Evolutionary conservation across 208 protist species (phyloP).

Genomic region (Leishmania tropica): DNA sequence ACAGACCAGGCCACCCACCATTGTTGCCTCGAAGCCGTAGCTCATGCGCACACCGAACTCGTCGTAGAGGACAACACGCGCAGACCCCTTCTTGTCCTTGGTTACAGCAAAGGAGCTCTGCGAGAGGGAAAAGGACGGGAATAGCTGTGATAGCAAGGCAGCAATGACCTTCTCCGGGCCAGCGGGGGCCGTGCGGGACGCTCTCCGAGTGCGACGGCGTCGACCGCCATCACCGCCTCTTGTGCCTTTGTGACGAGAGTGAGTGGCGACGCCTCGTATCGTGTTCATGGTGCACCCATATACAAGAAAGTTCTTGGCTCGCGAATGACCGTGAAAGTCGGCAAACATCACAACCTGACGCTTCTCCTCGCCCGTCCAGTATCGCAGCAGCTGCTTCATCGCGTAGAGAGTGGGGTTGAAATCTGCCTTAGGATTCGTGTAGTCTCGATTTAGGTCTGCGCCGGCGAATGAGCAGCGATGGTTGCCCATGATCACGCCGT

Average conservation of each 20-base stretch:
- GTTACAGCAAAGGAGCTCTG: slow-evolving; percentile 90
- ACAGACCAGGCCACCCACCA: slow-evolving; percentile 76
- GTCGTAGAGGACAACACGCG: slow-evolving; percentile 91
- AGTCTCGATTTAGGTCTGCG: slow-evolving; percentile 96
- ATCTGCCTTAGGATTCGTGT: slow-evolving; percentile 61
- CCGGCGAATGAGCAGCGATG: slow-evolving; percentile 95
- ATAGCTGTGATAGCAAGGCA: slow-evolving; percentile 50
- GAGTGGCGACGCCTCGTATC: slow-evolving; percentile 21
- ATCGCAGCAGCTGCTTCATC: slow-evolving; percentile 74
- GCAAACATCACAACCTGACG: slow-evolving; percentile 86
- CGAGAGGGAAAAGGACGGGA: slow-evolving; percentile 68
- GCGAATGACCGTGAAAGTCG: slow-evolving; percentile 96
- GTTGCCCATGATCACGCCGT: slow-evolving; percentile 98
- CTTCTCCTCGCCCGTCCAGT: slow-evolving; percentile 66
- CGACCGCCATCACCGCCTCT: not conserved
- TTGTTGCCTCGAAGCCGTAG: slow-evolving; percentile 95
- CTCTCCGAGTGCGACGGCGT: slow-evolving; percentile 3
- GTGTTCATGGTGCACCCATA: slow-evolving; percentile 90
- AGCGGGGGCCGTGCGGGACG: slow-evolving; percentile 20
- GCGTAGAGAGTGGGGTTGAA: slow-evolving; percentile 87
- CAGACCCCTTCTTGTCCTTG: slow-evolving; percentile 88
- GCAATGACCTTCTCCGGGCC: slow-evolving; percentile 82
- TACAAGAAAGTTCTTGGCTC: slow-evolving; percentile 95
- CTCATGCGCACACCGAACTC: slow-evolving; percentile 94
- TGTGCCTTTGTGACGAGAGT: not conserved